A percentile compares a stretch with the other conserved stretches of the same genome.
These are phyloP conservation scores for Verticillium nonalfalfae DNA, from an alignment of 2,329 filamentous ascomycete genomes.

Conservation along the genomic window DNA sequence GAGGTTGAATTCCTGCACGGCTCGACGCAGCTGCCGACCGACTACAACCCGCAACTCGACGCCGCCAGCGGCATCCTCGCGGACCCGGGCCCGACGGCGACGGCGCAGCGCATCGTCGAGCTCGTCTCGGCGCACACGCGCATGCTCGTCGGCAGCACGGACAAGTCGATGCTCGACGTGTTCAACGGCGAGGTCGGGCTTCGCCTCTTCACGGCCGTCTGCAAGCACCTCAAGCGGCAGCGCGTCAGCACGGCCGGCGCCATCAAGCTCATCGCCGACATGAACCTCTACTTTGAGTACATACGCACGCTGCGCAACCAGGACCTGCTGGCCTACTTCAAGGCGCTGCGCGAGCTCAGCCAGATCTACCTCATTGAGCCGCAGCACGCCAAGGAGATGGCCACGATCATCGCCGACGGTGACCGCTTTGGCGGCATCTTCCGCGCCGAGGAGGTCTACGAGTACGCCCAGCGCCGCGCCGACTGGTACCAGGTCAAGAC, in stretches of 20 bases:
- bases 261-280: constrained; percentile 90
- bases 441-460: constrained; percentile 91
- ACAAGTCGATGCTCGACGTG: constrained; percentile 96
- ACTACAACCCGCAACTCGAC: constrained; percentile 70
- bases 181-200: constrained; percentile 98
- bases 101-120: constrained; percentile 74
- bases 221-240: constrained; percentile 97
- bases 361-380: constrained; percentile 94
- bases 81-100: constrained; percentile 69
- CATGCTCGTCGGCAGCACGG: constrained; percentile 91
- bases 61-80: constrained; percentile 20
- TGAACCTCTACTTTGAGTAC: constrained; percentile 88
- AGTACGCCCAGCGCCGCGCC: constrained; percentile 87
- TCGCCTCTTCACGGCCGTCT: constrained; percentile 82
- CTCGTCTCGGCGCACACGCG: constrained; percentile 83
- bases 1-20: constrained; percentile 95
- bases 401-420: constrained; percentile 86
- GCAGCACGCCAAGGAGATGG: constrained; percentile 86
- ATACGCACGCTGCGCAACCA: constrained; percentile 75
- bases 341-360: constrained; percentile 81
- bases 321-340: constrained; percentile 84
- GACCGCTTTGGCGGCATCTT: constrained; percentile 91
- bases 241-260: constrained; percentile 85
- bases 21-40: constrained; percentile 76
- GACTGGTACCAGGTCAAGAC: constrained; percentile 92